These are phyloP conservation scores for Crithidia bombi DNA, from an alignment of 208 protist genomes.

Conservation along the genomic window DNA sequence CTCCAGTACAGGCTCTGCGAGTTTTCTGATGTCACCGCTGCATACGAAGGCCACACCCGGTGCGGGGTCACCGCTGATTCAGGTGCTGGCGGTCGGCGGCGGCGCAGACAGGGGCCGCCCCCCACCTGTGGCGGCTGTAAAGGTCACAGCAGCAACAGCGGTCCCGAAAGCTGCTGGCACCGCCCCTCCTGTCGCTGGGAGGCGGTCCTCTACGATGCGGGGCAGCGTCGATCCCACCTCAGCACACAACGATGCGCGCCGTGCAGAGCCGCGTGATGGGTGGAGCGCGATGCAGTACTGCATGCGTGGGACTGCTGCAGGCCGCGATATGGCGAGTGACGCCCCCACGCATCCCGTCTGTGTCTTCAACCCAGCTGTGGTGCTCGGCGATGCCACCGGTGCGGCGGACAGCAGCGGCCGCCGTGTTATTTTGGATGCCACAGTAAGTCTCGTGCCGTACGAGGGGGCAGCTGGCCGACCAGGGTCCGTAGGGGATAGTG, in stretches of 20 bases:
- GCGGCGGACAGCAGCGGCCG: conserved; percentile 17
- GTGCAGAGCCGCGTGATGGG: background rate
- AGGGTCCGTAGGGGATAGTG: background rate
- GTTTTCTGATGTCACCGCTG: background rate
- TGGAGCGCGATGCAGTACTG: conserved; percentile 23
- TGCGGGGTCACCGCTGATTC: background rate
- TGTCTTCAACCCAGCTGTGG: conserved; percentile 23
- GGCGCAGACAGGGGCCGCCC: too few species aligned
- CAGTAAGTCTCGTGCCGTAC: conserved; percentile 28
- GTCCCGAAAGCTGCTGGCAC: background rate
- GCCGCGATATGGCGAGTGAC: background rate
- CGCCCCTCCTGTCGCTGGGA: background rate
- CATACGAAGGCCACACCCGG: background rate
- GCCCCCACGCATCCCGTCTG: conserved; percentile 9
- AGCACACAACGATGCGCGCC: background rate
- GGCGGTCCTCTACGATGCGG: background rate
- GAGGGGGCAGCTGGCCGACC: conserved; percentile 1
- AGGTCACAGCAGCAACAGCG: background rate
- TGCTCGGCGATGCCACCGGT: conserved; percentile 11
- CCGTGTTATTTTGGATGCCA: conserved; percentile 24
- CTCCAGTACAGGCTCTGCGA: background rate
- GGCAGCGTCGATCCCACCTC: background rate
- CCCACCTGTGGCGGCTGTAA: background rate
- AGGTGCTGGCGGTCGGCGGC: background rate
- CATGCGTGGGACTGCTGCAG: background rate